Evolutionary conservation across 179 eudicot species (phyloP), one percentile per base, ranked within the genome.

Genomic region (Nepenthes alata): DNA sequence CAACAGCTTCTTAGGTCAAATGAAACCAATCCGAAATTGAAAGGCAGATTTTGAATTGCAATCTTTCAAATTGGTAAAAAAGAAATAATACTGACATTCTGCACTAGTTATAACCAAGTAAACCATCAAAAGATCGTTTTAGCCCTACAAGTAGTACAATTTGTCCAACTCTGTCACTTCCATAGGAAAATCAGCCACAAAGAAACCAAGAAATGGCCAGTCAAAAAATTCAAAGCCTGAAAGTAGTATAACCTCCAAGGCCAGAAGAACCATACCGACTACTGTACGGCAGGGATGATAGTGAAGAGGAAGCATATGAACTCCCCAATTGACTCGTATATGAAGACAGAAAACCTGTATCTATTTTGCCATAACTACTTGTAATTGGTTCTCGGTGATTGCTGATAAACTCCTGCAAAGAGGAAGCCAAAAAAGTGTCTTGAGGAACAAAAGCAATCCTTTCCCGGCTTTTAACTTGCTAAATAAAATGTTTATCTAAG

Each of bases 401-500:
- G 66, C 70, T 67, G 9, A 75, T 72, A 49, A 73, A 80, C 36
- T 77, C 85, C 85, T 80, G 73, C n/a, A 49, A 11, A 25, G 6
- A 53, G n/a, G 35, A 1, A n/a, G 6, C 6, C 13, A 6, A n/a
- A 53, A n/a, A 7, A 13, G 6, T 3, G 15, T 14, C 6, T 6
- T 13, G 5, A n/a, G 12, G 57, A n/a, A 53, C 8, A 25, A 14
- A 25, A 25, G 35, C 35, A 53, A 14, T 25, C 1, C 25, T 25
- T 25, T 25, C 1, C 25, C 1, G 25, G 25, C 25, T 25, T 25
- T 25, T 25, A 6, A 13, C 57, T 5, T 53, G 57, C 6, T 6
- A 6, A 6, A 53, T n/a, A 53, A 2, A 5, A 5, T 6, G 25
- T 10, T 10, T 53, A 7, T 9, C 4, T 5, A 53, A 6, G 15